Conservation (phyloP, 1,284 basidiomycete genomes). For the Sanghuangporus baumii region DNA sequence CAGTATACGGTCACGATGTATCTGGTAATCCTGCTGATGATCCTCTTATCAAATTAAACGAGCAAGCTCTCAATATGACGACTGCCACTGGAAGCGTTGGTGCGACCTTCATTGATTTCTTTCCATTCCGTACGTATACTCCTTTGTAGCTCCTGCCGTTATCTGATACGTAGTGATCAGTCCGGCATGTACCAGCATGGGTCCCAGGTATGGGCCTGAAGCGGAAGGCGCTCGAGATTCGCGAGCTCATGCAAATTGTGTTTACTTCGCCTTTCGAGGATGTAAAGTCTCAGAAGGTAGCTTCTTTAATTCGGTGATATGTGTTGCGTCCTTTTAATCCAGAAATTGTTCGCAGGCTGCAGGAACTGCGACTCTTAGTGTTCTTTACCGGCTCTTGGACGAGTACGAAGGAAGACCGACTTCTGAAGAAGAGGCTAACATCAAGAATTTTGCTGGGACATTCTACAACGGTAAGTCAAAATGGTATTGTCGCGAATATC, state of each 20-base stretch:
- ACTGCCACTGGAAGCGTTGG: constrained; percentile 1
- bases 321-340: too few relatives aligned
- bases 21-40: not conserved
- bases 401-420: constrained; percentile 1
- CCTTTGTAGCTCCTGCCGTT: not conserved
- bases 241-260: not conserved
- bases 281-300: constrained; percentile 5
- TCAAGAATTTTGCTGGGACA: constrained; percentile 1
- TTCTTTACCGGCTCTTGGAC: constrained; percentile 2
- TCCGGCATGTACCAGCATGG: constrained; percentile 13
- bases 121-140: constrained; percentile 9
- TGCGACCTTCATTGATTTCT: constrained; percentile 2
- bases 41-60: not conserved
- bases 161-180: not conserved
- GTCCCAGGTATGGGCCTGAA: constrained; percentile 10
- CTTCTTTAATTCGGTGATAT: not conserved
- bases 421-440: constrained; percentile 7
- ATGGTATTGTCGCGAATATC: constrained; percentile 25
- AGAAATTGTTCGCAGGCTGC: not conserved
- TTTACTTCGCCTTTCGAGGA: not conserved
- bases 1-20: constrained; percentile 10
- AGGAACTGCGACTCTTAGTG: not conserved
- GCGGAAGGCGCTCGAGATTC: constrained; percentile 1
- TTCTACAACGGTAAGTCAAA: not conserved
- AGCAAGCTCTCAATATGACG: not conserved